Conservation (phyloP, 768 basidiomycete genomes). For the Lactarius psammicola region DNA sequence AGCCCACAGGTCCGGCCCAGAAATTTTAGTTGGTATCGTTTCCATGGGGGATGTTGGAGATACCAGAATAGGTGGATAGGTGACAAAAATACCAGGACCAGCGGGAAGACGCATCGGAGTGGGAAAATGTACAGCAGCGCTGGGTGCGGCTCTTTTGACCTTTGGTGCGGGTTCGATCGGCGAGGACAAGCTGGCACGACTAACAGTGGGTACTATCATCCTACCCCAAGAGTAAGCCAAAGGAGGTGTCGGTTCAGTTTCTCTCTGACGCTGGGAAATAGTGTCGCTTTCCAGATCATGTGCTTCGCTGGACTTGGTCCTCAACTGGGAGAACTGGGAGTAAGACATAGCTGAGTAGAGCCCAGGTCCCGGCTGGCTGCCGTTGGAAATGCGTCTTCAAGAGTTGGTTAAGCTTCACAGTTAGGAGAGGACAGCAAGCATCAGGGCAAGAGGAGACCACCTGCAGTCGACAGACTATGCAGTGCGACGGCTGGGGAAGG, state of each 20-base stretch:
- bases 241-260: not conserved
- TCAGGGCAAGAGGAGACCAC: not conserved
- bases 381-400: not conserved
- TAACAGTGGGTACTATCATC: not conserved
- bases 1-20: not conserved
- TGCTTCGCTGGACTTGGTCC: not conserved
- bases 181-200: not conserved
- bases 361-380: not conserved
- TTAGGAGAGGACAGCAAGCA: not conserved
- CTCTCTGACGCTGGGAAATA: not conserved
- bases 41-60: not conserved
- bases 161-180: not conserved
- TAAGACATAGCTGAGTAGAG: not conserved
- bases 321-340: slow-evolving; percentile 5
- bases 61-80: not conserved
- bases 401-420: not conserved
- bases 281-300: not conserved
- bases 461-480: not conserved
- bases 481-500: no score
- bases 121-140: not conserved
- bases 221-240: not conserved
- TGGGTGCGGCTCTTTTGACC: not conserved
- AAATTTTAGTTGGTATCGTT: not conserved
- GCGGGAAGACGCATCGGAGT: not conserved
- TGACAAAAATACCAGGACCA: not conserved